These are phyloP conservation scores for Dothideomycetes sp. DNA, from an alignment of 2,329 filamentous ascomycete genomes.

Conservation along the genomic window DNA sequence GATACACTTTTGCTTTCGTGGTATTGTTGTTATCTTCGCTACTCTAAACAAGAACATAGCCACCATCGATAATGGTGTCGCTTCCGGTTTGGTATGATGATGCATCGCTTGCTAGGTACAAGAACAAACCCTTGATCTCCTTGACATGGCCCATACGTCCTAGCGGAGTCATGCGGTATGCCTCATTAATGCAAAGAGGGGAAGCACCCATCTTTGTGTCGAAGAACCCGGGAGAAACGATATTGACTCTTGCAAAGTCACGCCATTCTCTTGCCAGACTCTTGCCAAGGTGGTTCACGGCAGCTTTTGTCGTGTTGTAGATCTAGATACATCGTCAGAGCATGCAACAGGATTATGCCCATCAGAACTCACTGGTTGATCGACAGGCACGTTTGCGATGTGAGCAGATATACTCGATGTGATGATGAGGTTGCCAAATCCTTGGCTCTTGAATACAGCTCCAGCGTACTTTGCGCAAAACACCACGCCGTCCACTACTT, in stretches of 20 bases:
- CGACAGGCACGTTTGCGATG: conserved; percentile 33
- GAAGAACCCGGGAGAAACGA: conserved; percentile 44
- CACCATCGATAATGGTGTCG: conserved; percentile 23
- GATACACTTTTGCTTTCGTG: too few species aligned
- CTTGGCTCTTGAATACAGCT: conserved; percentile 30
- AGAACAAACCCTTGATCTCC: conserved; percentile 23
- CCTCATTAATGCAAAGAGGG: conserved; percentile 34
- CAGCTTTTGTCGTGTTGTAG: conserved; percentile 48
- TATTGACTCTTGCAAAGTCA: conserved; percentile 46
- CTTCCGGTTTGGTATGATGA: conserved; percentile 21
- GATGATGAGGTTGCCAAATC: conserved; percentile 41
- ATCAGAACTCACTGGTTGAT: conserved; percentile 32
- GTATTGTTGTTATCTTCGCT: too few species aligned
- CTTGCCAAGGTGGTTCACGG: conserved; percentile 46
- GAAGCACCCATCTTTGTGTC: conserved; percentile 45
- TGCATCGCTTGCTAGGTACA: conserved; percentile 23
- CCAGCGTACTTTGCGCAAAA: conserved; percentile 32
- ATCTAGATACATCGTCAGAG: conserved; percentile 16
- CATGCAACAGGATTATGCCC: too few species aligned
- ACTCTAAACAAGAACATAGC: conserved; percentile 22
- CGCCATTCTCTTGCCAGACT: conserved; percentile 46
- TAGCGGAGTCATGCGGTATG: conserved; percentile 38
- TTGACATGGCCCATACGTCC: conserved; percentile 27
- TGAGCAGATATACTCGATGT: conserved; percentile 22
- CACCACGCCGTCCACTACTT: conserved; percentile 26